Evolutionary conservation across 306 rosid genomes (phyloP).

Genomic region (Trifolium dubium): DNA sequence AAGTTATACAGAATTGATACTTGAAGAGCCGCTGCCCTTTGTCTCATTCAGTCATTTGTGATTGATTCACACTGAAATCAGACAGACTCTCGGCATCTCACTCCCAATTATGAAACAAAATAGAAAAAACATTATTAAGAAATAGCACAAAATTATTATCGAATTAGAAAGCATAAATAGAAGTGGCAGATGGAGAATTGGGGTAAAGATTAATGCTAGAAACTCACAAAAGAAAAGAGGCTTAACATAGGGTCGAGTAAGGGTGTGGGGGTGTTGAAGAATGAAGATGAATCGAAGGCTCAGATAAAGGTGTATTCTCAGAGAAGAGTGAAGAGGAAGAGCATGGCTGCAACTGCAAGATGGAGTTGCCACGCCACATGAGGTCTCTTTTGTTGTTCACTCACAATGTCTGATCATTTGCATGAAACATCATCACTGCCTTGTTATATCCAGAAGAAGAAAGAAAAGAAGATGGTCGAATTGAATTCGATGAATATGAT

Average conservation of each 20-base stretch:
- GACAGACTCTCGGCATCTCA: too few relatives aligned
- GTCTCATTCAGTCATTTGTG: too few relatives aligned
- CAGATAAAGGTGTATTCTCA: not conserved
- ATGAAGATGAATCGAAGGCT: slow-evolving; percentile 4
- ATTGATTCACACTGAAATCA: too few relatives aligned
- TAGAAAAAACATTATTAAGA: too few relatives aligned
- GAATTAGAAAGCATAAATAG: not conserved
- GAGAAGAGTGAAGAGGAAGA: not conserved
- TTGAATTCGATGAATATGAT: not conserved
- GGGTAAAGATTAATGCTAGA: not conserved
- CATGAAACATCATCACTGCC: slow-evolving; percentile 22
- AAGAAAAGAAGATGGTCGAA: not conserved
- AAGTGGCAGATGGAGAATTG: not conserved
- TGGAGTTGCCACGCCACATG: not conserved
- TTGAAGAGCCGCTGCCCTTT: too few relatives aligned
- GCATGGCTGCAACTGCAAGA: not conserved
- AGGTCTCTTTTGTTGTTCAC: not conserved
- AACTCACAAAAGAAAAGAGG: not conserved
- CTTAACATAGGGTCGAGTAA: not conserved
- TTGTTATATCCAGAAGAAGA: not conserved
- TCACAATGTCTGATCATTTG: slow-evolving; percentile 3
- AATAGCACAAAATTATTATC: too few relatives aligned
- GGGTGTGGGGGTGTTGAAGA: not conserved
- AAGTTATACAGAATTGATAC: too few relatives aligned
- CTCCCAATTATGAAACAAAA: too few relatives aligned